A percentile compares a stretch with the other conserved stretches of the same genome.
phyloP scores from a whole-genome alignment of 805 yeast species.

The Cyberlindnera maritima region DNA sequence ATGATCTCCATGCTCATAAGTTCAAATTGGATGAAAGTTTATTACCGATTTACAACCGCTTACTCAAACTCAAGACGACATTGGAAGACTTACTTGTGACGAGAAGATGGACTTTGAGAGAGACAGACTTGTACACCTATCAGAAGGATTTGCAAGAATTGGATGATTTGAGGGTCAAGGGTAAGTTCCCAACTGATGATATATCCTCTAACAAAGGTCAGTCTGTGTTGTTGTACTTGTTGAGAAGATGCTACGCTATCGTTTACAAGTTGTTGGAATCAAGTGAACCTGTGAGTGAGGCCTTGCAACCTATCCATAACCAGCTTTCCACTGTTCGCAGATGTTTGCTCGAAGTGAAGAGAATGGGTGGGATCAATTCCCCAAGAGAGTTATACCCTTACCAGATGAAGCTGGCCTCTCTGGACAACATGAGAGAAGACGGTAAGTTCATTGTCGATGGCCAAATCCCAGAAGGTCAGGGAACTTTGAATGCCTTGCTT shows the following conservation, averaged over 20 bases:
- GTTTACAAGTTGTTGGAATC: slow-evolving; percentile 87
- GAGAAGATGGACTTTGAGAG: slow-evolving; percentile 96
- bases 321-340: slow-evolving; percentile 89
- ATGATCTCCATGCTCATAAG: slow-evolving; percentile 54
- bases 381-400: slow-evolving; percentile 92
- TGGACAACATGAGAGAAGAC: slow-evolving; percentile 82
- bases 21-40: slow-evolving; percentile 48
- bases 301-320: slow-evolving; percentile 89
- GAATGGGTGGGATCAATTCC: slow-evolving; percentile 88
- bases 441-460: slow-evolving; percentile 90
- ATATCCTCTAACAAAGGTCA: slow-evolving; percentile 46
- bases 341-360: slow-evolving; percentile 83
- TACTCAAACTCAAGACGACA: slow-evolving; percentile 64
- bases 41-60: slow-evolving; percentile 56
- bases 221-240: slow-evolving; percentile 63
- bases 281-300: slow-evolving; percentile 93
- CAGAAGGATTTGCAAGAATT: slow-evolving; percentile 72
- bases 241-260: slow-evolving; percentile 88
- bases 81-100: slow-evolving; percentile 85
- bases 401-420: slow-evolving; percentile 87
- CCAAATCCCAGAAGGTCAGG: slow-evolving; percentile 97
- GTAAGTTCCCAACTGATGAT: slow-evolving; percentile 42
- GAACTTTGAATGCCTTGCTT: slow-evolving; percentile 82
- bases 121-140: slow-evolving; percentile 86
- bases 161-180: slow-evolving; percentile 67